Evolutionary conservation across 352 stramenopile species (phyloP).

Genomic region (Peronospora destructor): DNA sequence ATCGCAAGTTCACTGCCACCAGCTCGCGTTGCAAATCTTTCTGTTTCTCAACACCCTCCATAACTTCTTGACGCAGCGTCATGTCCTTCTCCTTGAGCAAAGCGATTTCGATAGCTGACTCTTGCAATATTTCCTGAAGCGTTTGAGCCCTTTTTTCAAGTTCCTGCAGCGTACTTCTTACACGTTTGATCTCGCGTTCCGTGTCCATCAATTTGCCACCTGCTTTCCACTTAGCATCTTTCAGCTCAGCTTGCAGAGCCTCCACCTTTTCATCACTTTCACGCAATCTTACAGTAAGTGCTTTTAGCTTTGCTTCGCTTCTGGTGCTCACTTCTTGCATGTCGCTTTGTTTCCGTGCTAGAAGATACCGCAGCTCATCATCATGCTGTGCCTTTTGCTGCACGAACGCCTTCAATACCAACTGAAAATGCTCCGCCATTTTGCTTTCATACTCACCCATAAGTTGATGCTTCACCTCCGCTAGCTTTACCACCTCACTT

Average conservation of each 20-base stretch:
- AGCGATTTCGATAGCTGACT: conserved; percentile 35
- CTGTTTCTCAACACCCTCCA: conserved; percentile 47
- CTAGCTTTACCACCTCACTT: conserved; percentile 39
- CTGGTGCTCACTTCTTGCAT: conserved; percentile 16
- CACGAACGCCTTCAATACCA: conserved; percentile 76
- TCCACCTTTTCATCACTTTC: conserved; percentile 48
- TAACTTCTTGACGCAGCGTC: conserved; percentile 43
- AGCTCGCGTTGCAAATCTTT: conserved; percentile 61
- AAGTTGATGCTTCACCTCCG: conserved; percentile 69
- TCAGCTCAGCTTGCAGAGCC: conserved; percentile 43
- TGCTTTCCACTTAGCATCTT: conserved; percentile 53
- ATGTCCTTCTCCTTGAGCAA: conserved; percentile 63
- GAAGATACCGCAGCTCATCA: conserved; percentile 45
- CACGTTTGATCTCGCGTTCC: conserved; percentile 44
- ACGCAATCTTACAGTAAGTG: conserved; percentile 38
- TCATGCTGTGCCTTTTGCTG: conserved; percentile 80
- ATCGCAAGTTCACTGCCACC: conserved; percentile 52
- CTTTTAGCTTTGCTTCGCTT: conserved; percentile 39
- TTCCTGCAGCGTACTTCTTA: conserved; percentile 48
- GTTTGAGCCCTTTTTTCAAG: conserved; percentile 35
- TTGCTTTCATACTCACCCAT: conserved; percentile 83
- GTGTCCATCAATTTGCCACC: conserved; percentile 58
- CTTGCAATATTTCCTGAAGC: conserved; percentile 47
- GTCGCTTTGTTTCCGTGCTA: conserved; percentile 49
- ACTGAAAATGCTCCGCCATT: conserved; percentile 78